A percentile compares a stretch with the other conserved stretches of the same genome.
Conservation (phyloP, 176 grass and related monocot genomes). For the Cenchrus americanus region DNA sequence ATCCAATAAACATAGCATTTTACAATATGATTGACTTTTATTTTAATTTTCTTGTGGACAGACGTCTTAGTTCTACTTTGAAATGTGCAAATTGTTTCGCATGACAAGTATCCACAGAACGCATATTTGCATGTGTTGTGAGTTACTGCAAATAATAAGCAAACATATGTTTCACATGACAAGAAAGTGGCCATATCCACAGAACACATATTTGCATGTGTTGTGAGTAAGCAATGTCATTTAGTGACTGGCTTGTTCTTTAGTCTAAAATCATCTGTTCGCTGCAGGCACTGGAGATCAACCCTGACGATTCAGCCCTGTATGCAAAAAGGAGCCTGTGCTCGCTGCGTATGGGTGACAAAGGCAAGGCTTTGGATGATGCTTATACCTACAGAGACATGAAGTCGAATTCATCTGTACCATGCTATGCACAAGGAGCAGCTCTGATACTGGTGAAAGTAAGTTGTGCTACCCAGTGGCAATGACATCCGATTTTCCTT, state of each 20-base stretch:
- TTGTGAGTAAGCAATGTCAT: not conserved
- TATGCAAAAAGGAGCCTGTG: conserved; percentile 48
- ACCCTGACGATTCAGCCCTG: conserved; percentile 27
- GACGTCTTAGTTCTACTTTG: not conserved
- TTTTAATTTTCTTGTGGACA: not conserved
- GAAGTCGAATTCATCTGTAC: not conserved
- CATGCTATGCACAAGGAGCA: not conserved
- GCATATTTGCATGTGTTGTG: not conserved
- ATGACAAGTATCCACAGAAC: not conserved
- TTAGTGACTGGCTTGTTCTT: not conserved
- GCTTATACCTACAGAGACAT: conserved; percentile 31
- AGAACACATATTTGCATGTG: not conserved
- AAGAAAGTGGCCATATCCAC: no score
- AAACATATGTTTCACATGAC: not conserved
- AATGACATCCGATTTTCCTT: not conserved
- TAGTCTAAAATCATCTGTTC: not conserved
- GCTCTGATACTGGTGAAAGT: conserved; percentile 20
- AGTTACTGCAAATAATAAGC: not conserved
- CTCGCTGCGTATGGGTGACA: conserved; percentile 13
- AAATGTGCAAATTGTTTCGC: not conserved
- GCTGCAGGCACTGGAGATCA: conserved; percentile 31
- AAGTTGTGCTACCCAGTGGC: not conserved
- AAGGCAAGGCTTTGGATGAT: conserved; percentile 22
- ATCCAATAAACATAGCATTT: not conserved
- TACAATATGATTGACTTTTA: not conserved